These are phyloP conservation scores for Crithidia acanthocephali DNA, from an alignment of 208 protist genomes.

Conservation along the genomic window DNA sequence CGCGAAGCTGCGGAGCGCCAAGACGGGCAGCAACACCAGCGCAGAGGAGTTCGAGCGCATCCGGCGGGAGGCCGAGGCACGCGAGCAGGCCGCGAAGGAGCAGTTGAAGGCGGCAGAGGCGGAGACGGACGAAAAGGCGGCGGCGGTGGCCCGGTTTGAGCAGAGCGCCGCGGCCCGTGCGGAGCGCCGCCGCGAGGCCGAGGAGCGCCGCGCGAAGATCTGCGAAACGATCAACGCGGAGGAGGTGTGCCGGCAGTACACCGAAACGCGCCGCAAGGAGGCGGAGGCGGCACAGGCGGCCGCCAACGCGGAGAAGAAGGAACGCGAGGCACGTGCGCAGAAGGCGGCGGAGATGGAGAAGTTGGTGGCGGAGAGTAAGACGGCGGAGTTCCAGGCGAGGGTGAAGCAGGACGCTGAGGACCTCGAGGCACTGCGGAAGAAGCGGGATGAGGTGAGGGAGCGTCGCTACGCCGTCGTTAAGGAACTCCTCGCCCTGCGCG, in stretches of 20 bases:
- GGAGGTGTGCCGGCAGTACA: slow-evolving; percentile 32
- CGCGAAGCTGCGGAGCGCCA: slow-evolving; percentile 31
- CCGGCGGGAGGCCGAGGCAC: slow-evolving; percentile 27
- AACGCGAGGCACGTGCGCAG: slow-evolving; percentile 20
- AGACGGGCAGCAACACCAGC: slow-evolving; percentile 9
- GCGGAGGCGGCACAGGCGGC: slow-evolving; percentile 10
- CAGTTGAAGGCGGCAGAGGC: slow-evolving; percentile 25
- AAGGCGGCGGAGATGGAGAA: slow-evolving; percentile 50
- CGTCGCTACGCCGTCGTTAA: slow-evolving; percentile 22
- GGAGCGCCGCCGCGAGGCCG: slow-evolving; percentile 34
- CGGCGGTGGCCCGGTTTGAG: slow-evolving; percentile 34
- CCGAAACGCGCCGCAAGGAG: slow-evolving; percentile 26
- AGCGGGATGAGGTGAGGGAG: slow-evolving; percentile 44
- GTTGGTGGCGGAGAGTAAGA: slow-evolving; percentile 45
- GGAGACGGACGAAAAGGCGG: slow-evolving; percentile 28
- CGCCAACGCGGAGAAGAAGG: slow-evolving; percentile 26
- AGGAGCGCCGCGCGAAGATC: slow-evolving; percentile 36
- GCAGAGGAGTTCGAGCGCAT: slow-evolving; percentile 37
- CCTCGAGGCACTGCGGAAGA: slow-evolving; percentile 38
- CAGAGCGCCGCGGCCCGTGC: slow-evolving; percentile 17
- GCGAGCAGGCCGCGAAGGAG: slow-evolving; percentile 39
- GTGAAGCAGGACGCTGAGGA: slow-evolving; percentile 36
- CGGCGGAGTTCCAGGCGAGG: slow-evolving; percentile 24
- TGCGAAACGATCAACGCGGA: slow-evolving; percentile 41
- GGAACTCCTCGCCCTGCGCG: slow-evolving; percentile 25